Percentiles rank a stretch among this genome's conserved stretches.
Evolutionary conservation across 495 filamentous ascomycete species (phyloP).

Genomic region (Aspergillus wentii): DNA sequence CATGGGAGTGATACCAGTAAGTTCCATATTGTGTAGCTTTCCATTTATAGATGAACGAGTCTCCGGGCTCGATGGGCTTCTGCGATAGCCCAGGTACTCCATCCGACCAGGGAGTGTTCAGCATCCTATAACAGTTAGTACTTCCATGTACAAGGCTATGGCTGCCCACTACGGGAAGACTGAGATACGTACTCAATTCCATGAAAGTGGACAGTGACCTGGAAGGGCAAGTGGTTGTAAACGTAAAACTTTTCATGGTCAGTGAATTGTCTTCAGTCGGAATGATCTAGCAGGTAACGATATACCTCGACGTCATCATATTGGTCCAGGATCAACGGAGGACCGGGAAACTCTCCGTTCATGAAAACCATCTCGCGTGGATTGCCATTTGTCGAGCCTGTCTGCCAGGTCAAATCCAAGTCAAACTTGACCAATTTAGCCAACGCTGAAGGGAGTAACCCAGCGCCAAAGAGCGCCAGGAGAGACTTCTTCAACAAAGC

Average conservation of each 20-base stretch:
- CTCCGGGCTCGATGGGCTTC: constrained; percentile 34
- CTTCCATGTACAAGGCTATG: too few relatives aligned
- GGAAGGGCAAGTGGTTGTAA: constrained; percentile 43
- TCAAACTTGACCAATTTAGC: constrained; percentile 26
- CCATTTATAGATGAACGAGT: constrained; percentile 38
- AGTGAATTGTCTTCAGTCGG: too few relatives aligned
- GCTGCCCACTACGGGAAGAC: constrained; percentile 12
- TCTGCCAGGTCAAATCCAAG: constrained; percentile 33
- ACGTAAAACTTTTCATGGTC: constrained; percentile 27
- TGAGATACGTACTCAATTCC: constrained; percentile 17
- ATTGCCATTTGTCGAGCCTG: constrained; percentile 31
- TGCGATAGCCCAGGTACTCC: constrained; percentile 43
- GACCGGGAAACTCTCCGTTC: constrained; percentile 53
- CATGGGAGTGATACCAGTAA: constrained; percentile 48
- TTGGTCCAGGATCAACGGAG: constrained; percentile 48
- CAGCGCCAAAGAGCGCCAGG: too few relatives aligned
- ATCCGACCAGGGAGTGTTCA: constrained; percentile 35
- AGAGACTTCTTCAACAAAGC: too few relatives aligned
- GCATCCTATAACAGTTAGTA: too few relatives aligned
- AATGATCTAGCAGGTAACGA: too few relatives aligned
- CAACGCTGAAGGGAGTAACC: too few relatives aligned
- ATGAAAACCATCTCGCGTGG: constrained; percentile 43
- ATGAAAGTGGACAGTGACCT: constrained; percentile 45
- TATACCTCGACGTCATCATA: constrained; percentile 51
- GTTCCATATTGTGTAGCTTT: constrained; percentile 41